Percentiles rank a stretch among this genome's conserved stretches.
These are phyloP conservation scores for Phyllosticta ampelicida DNA, from an alignment of 2,329 filamentous ascomycete species.

Conservation along the genomic window DNA sequence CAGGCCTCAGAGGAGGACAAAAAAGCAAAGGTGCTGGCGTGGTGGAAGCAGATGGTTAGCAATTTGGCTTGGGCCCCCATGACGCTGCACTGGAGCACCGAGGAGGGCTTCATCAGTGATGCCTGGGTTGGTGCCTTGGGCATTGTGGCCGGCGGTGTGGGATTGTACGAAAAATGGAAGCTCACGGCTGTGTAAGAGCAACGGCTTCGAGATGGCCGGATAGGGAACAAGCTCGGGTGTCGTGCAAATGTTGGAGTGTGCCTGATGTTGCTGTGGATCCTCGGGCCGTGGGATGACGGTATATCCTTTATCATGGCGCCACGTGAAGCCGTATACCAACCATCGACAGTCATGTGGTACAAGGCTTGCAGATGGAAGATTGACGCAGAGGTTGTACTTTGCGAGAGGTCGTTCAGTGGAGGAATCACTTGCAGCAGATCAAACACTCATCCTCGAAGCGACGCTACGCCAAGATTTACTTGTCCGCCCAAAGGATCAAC, in stretches of 20 bases:
- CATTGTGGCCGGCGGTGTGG: conserved; percentile 35
- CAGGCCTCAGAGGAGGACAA: conserved; percentile 24
- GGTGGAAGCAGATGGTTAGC: conserved; percentile 56
- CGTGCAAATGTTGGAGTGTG: not conserved
- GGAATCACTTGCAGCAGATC: not conserved
- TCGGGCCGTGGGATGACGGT: not conserved
- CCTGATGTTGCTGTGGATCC: not conserved
- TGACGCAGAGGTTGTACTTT: not conserved
- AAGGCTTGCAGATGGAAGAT: not conserved
- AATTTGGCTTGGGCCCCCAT: conserved; percentile 72
- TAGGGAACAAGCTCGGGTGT: not conserved
- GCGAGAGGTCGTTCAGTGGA: not conserved
- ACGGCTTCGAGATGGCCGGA: not conserved
- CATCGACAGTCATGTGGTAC: not conserved
- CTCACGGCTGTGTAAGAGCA: conserved; percentile 18
- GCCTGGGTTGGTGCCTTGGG: conserved; percentile 49
- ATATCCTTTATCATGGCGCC: not conserved
- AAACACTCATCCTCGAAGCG: not conserved
- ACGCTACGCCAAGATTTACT: not conserved
- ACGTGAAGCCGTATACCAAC: not conserved
- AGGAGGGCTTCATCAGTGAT: conserved; percentile 52
- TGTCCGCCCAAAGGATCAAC: not conserved
- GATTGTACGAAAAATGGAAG: conserved; percentile 37
- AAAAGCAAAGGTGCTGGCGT: conserved; percentile 32
- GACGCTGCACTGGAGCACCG: conserved; percentile 72